Conservation (phyloP, 306 rosid species). For the Gastrolobium villosum region DNA sequence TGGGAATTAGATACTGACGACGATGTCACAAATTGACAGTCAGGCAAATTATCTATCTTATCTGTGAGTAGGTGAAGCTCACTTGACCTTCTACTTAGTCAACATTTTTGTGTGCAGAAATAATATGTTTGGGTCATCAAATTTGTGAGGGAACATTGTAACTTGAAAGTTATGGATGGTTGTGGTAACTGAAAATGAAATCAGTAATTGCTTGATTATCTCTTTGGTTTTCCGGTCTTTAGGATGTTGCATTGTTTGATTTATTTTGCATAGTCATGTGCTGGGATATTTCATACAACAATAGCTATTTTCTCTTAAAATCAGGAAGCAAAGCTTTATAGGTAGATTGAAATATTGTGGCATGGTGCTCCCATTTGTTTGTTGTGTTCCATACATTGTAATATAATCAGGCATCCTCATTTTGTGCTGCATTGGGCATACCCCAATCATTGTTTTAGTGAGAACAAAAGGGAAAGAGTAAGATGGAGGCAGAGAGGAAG, state of each 20-base stretch:
- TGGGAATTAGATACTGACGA: slow-evolving; percentile 72
- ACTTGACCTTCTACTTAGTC: slow-evolving; percentile 3
- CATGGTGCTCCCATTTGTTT: slow-evolving; percentile 11
- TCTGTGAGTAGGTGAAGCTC: slow-evolving; percentile 32
- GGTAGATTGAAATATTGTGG: slow-evolving; percentile 24
- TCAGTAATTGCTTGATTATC: not conserved
- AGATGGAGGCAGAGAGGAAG: not conserved
- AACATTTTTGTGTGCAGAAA: slow-evolving; percentile 8
- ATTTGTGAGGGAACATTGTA: slow-evolving; percentile 31
- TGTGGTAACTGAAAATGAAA: slow-evolving; percentile 36
- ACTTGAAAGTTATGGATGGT: slow-evolving; percentile 26
- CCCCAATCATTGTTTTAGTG: not conserved
- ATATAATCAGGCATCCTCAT: not conserved
- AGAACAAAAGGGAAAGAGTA: not conserved
- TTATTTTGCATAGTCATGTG: slow-evolving; percentile 5
- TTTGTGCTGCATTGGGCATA: not conserved
- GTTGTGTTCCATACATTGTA: slow-evolving; percentile 1
- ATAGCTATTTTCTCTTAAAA: slow-evolving; percentile 11
- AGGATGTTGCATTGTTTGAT: not conserved
- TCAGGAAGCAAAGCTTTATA: not conserved
- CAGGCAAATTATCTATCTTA: slow-evolving; percentile 26
- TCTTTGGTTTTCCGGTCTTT: slow-evolving; percentile 6
- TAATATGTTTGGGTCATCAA: slow-evolving; percentile 31
- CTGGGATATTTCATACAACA: slow-evolving; percentile 8
- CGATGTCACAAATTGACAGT: slow-evolving; percentile 18